phyloP scores from a whole-genome alignment of 495 filamentous ascomycete species.

The Tuber calosporum region DNA sequence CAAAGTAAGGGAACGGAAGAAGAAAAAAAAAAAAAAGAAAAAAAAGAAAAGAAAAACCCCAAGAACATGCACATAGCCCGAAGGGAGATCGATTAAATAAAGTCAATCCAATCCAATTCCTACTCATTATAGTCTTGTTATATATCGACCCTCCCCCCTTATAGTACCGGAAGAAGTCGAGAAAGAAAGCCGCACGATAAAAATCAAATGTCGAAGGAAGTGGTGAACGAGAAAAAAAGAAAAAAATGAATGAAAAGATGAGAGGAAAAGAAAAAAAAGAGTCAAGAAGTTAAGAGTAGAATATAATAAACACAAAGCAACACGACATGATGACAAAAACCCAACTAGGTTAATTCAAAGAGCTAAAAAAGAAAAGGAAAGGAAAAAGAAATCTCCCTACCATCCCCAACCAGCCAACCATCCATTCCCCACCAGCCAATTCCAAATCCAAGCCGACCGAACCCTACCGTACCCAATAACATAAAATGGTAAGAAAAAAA shows the following conservation, averaged over 20 bases:
- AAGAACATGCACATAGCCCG: not conserved
- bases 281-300: not conserved
- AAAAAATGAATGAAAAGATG: too few relatives aligned
- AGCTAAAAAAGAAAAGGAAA: not conserved
- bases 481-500: conserved; percentile 25
- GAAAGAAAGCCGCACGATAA: not conserved
- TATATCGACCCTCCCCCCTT: not conserved
- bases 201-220: not conserved
- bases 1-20: not conserved
- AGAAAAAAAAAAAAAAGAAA: not conserved
- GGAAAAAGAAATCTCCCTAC: not conserved
- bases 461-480: conserved; percentile 25
- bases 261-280: not conserved
- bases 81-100: not conserved
- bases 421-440: conserved; percentile 14
- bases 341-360: not conserved
- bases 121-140: conserved; percentile 2
- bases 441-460: conserved; percentile 19
- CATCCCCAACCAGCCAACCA: conserved; percentile 20
- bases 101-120: conserved; percentile 2
- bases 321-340: not conserved
- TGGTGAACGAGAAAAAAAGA: not conserved
- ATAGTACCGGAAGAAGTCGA: not conserved
- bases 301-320: not conserved
- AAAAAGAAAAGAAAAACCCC: not conserved